These are phyloP conservation scores for Pachyrhizus erosus DNA, from an alignment of 306 rosid genomes.

Conservation along the genomic window DNA sequence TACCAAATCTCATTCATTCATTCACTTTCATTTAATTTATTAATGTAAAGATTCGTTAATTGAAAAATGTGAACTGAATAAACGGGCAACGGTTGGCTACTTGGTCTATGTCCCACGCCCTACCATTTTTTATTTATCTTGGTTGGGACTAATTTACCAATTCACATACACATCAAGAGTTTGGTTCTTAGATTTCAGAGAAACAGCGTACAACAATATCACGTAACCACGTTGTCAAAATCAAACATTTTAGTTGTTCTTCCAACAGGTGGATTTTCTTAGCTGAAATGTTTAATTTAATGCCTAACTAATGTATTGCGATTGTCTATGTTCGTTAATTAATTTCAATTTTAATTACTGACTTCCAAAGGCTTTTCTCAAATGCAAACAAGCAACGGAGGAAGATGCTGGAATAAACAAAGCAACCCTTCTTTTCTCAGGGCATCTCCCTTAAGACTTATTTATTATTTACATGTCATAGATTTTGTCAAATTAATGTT, in stretches of 20 bases:
- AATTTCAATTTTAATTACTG: background rate
- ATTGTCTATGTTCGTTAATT: background rate
- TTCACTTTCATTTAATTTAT: background rate
- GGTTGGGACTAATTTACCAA: background rate
- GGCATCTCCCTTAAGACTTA: too few species aligned
- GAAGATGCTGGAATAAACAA: background rate
- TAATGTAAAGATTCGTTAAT: background rate
- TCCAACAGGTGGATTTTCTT: background rate
- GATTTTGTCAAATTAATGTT: background rate
- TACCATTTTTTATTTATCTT: background rate
- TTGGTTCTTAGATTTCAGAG: background rate
- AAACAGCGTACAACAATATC: background rate
- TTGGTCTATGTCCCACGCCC: too few species aligned
- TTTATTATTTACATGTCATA: background rate
- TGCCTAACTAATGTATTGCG: background rate
- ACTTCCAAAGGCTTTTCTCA: background rate
- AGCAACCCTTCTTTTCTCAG: background rate
- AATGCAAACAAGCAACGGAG: background rate
- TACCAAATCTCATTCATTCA: background rate
- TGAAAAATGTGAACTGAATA: background rate
- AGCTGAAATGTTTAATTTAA: conserved; percentile 4
- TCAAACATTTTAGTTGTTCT: background rate
- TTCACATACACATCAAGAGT: background rate
- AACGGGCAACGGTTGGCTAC: background rate
- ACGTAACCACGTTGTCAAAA: background rate